These are phyloP conservation scores for Ascomycota sp. DNA, from an alignment of 2,329 filamentous ascomycete genomes.

Conservation along the genomic window DNA sequence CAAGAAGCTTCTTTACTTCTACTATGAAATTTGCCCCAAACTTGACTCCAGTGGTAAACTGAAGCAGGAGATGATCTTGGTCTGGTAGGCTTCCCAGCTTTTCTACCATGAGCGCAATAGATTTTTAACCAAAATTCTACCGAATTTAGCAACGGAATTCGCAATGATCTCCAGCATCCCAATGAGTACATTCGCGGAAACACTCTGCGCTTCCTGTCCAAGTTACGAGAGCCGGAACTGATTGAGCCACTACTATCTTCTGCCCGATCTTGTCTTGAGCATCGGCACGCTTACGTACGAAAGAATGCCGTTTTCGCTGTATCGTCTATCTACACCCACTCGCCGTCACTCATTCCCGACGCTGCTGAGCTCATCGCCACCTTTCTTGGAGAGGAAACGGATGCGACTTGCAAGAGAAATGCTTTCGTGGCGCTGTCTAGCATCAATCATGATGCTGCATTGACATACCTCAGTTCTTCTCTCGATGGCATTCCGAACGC, in stretches of 20 bases:
- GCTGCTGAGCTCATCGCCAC: slow-evolving; percentile 77
- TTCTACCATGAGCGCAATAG: too few species aligned
- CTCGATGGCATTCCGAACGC: slow-evolving; percentile 90
- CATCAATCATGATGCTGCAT: slow-evolving; percentile 83
- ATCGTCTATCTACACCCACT: slow-evolving; percentile 79
- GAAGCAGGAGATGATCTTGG: slow-evolving; percentile 98
- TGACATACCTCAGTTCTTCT: slow-evolving; percentile 69
- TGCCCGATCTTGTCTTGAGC: slow-evolving; percentile 77
- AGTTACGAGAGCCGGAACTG: slow-evolving; percentile 84
- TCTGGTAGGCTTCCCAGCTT: slow-evolving; percentile 45
- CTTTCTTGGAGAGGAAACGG: slow-evolving; percentile 79
- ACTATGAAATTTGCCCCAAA: slow-evolving; percentile 98
- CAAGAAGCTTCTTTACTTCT: slow-evolving; percentile 98
- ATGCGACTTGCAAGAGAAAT: slow-evolving; percentile 93
- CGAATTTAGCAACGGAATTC: slow-evolving; percentile 84
- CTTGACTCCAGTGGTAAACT: slow-evolving; percentile 80
- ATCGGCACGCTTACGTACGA: slow-evolving; percentile 90
- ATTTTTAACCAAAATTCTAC: too few species aligned
- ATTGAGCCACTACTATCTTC: slow-evolving; percentile 91
- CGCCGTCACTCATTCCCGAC: slow-evolving; percentile 81
- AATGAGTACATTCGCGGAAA: slow-evolving; percentile 98
- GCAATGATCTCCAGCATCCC: slow-evolving; percentile 88
- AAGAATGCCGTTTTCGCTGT: slow-evolving; percentile 96
- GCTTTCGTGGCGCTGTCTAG: slow-evolving; percentile 79
- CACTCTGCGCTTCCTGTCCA: slow-evolving; percentile 93